These are phyloP conservation scores for Fusarium chuoi DNA, from an alignment of 2,329 filamentous ascomycete genomes.

Conservation along the genomic window DNA sequence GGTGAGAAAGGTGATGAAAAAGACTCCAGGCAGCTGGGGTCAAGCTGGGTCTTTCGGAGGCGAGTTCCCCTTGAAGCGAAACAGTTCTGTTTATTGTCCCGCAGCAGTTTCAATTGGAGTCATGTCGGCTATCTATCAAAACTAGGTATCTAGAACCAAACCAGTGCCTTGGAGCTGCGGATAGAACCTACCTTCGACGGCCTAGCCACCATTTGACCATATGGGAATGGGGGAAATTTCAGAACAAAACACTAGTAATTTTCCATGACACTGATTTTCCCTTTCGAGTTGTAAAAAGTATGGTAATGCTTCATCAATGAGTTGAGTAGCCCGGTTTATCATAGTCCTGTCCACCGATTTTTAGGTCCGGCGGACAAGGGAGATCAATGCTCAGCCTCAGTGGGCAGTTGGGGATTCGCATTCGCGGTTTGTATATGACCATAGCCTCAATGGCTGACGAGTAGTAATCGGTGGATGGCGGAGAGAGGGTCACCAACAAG, in stretches of 20 bases:
- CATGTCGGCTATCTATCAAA: background rate
- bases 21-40: constrained; percentile 3
- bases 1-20: background rate
- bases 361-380: background rate
- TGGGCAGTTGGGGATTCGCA: constrained; percentile 9
- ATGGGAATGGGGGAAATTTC: background rate
- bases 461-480: constrained; percentile 1
- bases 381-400: constrained; percentile 7
- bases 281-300: background rate
- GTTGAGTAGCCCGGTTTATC: background rate
- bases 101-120: background rate
- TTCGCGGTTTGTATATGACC: background rate
- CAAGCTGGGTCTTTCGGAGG: background rate
- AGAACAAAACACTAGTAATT: background rate
- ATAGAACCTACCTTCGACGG: constrained; percentile 8
- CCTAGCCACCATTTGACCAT: constrained; percentile 21
- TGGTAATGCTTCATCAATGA: background rate
- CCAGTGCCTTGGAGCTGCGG: constrained; percentile 18
- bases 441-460: constrained; percentile 37
- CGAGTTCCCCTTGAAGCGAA: background rate
- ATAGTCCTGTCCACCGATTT: background rate
- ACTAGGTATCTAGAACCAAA: constrained; percentile 9
- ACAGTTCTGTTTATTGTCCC: background rate
- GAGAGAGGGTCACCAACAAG: background rate
- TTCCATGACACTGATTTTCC: background rate